phyloP scores from a whole-genome alignment of 495 filamentous ascomycete genomes.

The Articulospora tetracladia region DNA sequence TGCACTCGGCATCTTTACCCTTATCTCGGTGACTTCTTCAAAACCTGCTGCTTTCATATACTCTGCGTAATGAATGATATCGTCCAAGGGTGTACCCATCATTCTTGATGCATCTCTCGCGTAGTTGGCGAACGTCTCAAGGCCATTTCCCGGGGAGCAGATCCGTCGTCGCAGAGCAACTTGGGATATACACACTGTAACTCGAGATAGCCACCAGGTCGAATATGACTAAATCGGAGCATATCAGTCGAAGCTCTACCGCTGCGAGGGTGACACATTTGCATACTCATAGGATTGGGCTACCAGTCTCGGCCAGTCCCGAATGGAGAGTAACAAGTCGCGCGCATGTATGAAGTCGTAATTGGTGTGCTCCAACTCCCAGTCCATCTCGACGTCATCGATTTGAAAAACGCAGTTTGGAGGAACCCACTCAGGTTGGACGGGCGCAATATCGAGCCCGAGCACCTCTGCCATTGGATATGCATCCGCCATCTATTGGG shows the following conservation, averaged over 20 bases:
- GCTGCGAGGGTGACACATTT: not conserved
- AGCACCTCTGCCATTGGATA: constrained; percentile 23
- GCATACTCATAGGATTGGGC: constrained; percentile 19
- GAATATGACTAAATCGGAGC: constrained; percentile 10
- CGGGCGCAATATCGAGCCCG: constrained; percentile 19
- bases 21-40: constrained; percentile 26
- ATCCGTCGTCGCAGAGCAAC: constrained; percentile 19
- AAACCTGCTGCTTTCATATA: constrained; percentile 34
- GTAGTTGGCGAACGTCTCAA: constrained; percentile 8
- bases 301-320: constrained; percentile 14
- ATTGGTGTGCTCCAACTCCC: not conserved
- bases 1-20: constrained; percentile 31
- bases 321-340: constrained; percentile 12
- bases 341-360: constrained; percentile 4
- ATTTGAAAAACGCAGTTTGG: not conserved
- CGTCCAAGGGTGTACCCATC: not conserved
- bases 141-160: constrained; percentile 5
- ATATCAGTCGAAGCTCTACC: not conserved
- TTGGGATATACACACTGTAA: constrained; percentile 12
- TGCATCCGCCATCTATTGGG: constrained; percentile 9
- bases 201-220: constrained; percentile 23
- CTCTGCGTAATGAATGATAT: constrained; percentile 3
- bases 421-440: constrained; percentile 18
- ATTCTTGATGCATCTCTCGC: constrained; percentile 5
- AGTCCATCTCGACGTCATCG: not conserved